Evolutionary conservation across 2,329 filamentous ascomycete species (phyloP).

Genomic region (Venturia nashicola): DNA sequence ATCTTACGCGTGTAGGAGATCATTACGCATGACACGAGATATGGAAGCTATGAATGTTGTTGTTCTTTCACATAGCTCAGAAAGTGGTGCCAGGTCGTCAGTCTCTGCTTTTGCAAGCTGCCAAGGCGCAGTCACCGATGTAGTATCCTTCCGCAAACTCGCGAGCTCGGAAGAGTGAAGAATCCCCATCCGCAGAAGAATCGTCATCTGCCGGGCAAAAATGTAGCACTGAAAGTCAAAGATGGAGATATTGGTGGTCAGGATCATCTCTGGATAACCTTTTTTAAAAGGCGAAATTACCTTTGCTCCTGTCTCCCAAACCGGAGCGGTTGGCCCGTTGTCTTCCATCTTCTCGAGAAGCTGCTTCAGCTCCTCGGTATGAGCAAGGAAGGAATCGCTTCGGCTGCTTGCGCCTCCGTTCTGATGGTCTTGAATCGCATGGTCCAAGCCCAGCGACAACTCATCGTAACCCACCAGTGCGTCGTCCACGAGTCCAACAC

Average conservation of each 20-base stretch:
- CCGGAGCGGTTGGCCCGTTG: not conserved
- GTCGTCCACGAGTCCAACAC: slow-evolving; percentile 89
- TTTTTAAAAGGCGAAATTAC: slow-evolving; percentile 42
- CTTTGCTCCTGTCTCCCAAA: slow-evolving; percentile 11
- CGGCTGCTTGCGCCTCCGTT: slow-evolving; percentile 49
- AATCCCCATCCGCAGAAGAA: slow-evolving; percentile 76
- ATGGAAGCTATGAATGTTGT: slow-evolving; percentile 74
- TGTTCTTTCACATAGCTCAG: slow-evolving; percentile 73
- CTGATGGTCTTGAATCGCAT: slow-evolving; percentile 63
- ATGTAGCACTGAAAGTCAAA: slow-evolving; percentile 95
- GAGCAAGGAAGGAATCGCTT: slow-evolving; percentile 57
- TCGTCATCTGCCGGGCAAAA: slow-evolving; percentile 74
- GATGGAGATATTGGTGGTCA: slow-evolving; percentile 87
- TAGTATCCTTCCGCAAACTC: slow-evolving; percentile 14
- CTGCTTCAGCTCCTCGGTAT: slow-evolving; percentile 54
- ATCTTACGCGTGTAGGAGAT: slow-evolving; percentile 53
- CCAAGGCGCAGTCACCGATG: slow-evolving; percentile 10
- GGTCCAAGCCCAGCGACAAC: slow-evolving; percentile 74
- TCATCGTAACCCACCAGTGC: slow-evolving; percentile 92
- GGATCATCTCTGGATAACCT: slow-evolving; percentile 79
- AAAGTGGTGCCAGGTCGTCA: slow-evolving; percentile 69
- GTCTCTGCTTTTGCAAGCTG: slow-evolving; percentile 30
- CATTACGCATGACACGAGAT: slow-evolving; percentile 66
- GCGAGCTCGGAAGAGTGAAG: slow-evolving; percentile 22
- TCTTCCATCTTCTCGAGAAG: not conserved